Evolutionary conservation across 441 rosid species (phyloP), one percentile per base, ranked within the genome.

Genomic region (Populus hybrid): DNA sequence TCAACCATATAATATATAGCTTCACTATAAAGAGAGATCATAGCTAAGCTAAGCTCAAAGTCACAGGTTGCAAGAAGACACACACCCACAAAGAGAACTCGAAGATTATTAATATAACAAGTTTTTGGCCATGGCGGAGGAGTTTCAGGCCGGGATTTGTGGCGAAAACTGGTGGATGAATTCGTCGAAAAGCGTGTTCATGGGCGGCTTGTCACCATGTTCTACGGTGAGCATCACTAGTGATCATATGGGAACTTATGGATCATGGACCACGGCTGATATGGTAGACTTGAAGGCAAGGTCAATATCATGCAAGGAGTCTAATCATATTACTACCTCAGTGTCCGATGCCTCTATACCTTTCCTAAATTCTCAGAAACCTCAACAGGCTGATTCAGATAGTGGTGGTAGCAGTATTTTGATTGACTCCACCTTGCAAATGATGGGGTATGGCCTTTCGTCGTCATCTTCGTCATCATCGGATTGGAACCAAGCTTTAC

Each of bases 151-250:
- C 18, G 89, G 89, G 69, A 81, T 90, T 80, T 89, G 87, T 70
- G 88, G 89, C 50, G 91, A 86, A 9, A 87, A 86, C 76, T 93
- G 97, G 97, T 89, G 97, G 99, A 88, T 29, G 36, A 76, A 87
- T 75, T 70, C 88, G 14, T 53, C 88, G 33, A 87, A 82, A 76
- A 78, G 68, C 81, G 53, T 74, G 73, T 86, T 89, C 78, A 61
- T 83, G 56, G 56, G 56, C 1, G 85, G 86, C 73, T 80, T 82
- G 40, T 87, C 95, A 33, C 88, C 87, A 2, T 90, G 89, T 82
- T 89, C 80, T 12, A n/a, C 80, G 11, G 85, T 75, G 11, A 76
- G 82, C 61, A 75, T 64, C 56, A 9, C 28, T 2, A 14, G 69
- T 66, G 86, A 85, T 45, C 56, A 45, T 6, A 21, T 79, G 24